phyloP scores from a whole-genome alignment of 2,329 filamentous ascomycete genomes.

The Phyllosticta capitalensis region DNA sequence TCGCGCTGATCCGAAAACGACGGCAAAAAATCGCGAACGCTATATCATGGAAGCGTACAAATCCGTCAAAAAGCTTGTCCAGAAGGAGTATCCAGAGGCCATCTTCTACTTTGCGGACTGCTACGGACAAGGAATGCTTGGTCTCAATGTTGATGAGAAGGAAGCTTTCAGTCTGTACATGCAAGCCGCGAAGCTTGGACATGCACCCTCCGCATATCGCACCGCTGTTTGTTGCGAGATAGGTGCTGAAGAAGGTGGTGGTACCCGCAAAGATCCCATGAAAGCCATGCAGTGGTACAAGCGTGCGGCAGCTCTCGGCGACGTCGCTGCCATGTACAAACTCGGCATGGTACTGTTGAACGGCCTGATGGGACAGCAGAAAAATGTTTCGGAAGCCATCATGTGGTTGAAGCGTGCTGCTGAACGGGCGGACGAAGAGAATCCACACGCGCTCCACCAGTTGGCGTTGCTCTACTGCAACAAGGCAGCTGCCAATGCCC shows the following conservation, averaged over 20 bases:
- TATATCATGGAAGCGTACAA: slow-evolving; percentile 84
- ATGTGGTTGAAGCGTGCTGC: slow-evolving; percentile 90
- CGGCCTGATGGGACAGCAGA: slow-evolving; percentile 77
- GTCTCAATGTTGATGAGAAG: slow-evolving; percentile 72
- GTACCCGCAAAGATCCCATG: slow-evolving; percentile 78
- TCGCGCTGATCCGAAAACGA: slow-evolving; percentile 56
- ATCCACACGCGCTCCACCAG: slow-evolving; percentile 92
- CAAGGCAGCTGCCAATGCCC: slow-evolving; percentile 40
- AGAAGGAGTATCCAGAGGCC: slow-evolving; percentile 65
- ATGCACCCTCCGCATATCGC: slow-evolving; percentile 80
- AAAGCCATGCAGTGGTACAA: slow-evolving; percentile 99
- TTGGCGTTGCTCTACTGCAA: slow-evolving; percentile 50
- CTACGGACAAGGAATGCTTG: slow-evolving; percentile 71
- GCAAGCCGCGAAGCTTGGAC: slow-evolving; percentile 80
- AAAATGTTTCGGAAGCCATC: slow-evolving; percentile 75
- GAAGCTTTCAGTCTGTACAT: slow-evolving; percentile 93
- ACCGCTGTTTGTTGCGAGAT: slow-evolving; percentile 97
- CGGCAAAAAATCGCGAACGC: slow-evolving; percentile 61
- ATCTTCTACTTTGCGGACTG: slow-evolving; percentile 93
- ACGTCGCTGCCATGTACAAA: slow-evolving; percentile 95
- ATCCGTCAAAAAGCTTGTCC: slow-evolving; percentile 77
- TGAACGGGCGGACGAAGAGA: slow-evolving; percentile 76
- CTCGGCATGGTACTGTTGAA: slow-evolving; percentile 94
- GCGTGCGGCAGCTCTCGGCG: slow-evolving; percentile 78
- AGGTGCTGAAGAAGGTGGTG: slow-evolving; percentile 86